Percentiles rank a stretch among this genome's conserved stretches.
Evolutionary conservation across 768 basidiomycete species (phyloP).

Genomic region (Phaffia australis): DNA sequence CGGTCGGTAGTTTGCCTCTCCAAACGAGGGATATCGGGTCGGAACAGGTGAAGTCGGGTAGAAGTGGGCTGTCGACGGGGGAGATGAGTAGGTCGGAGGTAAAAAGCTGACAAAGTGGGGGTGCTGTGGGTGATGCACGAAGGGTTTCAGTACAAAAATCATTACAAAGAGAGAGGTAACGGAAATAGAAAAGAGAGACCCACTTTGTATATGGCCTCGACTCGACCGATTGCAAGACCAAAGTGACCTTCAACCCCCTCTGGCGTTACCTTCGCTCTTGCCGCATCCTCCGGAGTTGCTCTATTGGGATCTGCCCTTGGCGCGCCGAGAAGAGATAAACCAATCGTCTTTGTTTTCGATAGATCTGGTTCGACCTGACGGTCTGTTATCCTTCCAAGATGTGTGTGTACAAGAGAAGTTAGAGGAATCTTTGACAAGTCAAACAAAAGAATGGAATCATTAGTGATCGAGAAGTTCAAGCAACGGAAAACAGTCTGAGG

Average conservation of each 20-base stretch:
- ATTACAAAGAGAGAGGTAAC: no score
- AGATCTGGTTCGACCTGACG: background rate
- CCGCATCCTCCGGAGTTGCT: background rate
- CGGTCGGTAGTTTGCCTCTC: no score
- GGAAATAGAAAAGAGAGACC: background rate
- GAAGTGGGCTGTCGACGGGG: no score
- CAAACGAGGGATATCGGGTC: no score
- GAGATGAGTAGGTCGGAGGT: no score
- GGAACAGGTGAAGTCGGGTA: no score
- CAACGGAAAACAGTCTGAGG: background rate
- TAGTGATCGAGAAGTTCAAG: background rate
- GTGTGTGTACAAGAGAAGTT: background rate
- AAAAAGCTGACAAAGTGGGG: no score
- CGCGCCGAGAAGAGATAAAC: conserved; percentile 18
- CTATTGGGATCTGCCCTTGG: conserved; percentile 8
- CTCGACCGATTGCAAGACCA: conserved; percentile 6
- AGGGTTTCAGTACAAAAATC: no score
- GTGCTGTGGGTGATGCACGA: no score
- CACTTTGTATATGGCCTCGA: conserved; percentile 11
- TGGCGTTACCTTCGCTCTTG: background rate
- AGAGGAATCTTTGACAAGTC: background rate
- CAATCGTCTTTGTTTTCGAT: conserved; percentile 4
- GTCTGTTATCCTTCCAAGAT: background rate
- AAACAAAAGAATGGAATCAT: background rate
- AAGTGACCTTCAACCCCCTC: conserved; percentile 17